Base-by-base conservation (phyloP, 2,329 filamentous ascomycete genomes). In the Curvularia hawaiiensis region DNA sequence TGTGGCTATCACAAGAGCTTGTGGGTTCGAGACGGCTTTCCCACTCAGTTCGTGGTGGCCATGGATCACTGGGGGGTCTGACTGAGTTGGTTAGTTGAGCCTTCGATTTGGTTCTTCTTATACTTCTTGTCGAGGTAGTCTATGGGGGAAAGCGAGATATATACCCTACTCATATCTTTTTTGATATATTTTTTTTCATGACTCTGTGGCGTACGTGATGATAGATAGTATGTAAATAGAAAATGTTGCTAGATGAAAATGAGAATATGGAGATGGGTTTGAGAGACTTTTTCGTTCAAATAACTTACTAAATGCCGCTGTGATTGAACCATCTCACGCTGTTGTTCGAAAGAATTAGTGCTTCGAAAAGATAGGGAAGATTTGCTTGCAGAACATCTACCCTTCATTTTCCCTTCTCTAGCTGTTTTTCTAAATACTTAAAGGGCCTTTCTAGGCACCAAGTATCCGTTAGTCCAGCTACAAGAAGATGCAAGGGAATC, bases 1-100 rank as follows among this genome's bases (percentile, higher is more conserved):
- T 22, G 80, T 90, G 18, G 71, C 71, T 22, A 70, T 77, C 14
- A 74, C 74, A 46, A 76, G 75, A 65, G 68, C 75, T 7, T 71
- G 73, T 57, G 71, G 76, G 56, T 55, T 71, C 14, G 70, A 73
- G 51, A 60, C 60, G 59, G 71, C 57, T 10, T n/a, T 72, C 22
- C 67, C 65, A 4, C 68, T 72, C 49, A 63, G 62, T 18, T 66
- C 65, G 1, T 53, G 72, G 46, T 75, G 72, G 71, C 55, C 48
- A 1, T 70, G 69, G 70, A 35, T 73, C 12, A 61, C 53, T 24
- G 22, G 3, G 12, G 35, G n/a, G 16, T n/a, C 30, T 9, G 40
- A 55, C 26, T 58, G 43, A 31, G 24, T 31, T 11, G 24, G 30
- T 18, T 6, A 35, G 10, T 28, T 18, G 16, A 14, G 6, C 11